phyloP scores from a whole-genome alignment of 1,139 yeast genomes.

The Yamadazyma triangularis region DNA sequence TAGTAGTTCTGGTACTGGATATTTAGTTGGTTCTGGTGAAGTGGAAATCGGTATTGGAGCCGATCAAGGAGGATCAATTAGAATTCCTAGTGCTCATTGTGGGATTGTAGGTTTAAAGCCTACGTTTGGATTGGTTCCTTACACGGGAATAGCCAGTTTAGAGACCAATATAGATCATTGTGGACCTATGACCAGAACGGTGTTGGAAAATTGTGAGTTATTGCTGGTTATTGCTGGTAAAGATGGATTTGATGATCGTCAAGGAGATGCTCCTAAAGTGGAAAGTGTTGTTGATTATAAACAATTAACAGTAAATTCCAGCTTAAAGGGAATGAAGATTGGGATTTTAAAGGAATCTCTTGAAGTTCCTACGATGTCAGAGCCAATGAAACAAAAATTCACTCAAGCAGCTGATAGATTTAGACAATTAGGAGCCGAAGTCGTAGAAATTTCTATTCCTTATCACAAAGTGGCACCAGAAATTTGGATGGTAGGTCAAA shows the following conservation, averaged over 20 bases:
- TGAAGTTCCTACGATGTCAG: slow-evolving; percentile 25
- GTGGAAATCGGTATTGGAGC: slow-evolving; percentile 13
- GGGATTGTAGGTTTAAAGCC: slow-evolving; percentile 13
- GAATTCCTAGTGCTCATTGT: slow-evolving; percentile 13
- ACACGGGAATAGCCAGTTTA: slow-evolving; percentile 12
- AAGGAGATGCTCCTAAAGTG: slow-evolving; percentile 18
- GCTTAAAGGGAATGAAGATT: slow-evolving; percentile 44
- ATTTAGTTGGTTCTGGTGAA: slow-evolving; percentile 10
- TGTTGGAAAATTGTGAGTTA: slow-evolving; percentile 24
- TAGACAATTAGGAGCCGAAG: slow-evolving; percentile 39
- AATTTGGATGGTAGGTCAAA: slow-evolving; percentile 21
- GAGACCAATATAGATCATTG: slow-evolving; percentile 14
- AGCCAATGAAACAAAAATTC: slow-evolving; percentile 19
- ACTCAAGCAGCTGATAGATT: slow-evolving; percentile 37
- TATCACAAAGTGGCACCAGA: slow-evolving; percentile 28
- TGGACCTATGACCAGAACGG: slow-evolving; percentile 17
- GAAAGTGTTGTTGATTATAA: slow-evolving; percentile 30
- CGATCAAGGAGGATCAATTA: slow-evolving; percentile 14
- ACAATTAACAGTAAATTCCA: slow-evolving; percentile 31
- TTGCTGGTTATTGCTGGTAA: slow-evolving; percentile 28
- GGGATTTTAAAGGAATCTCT: slow-evolving; percentile 29
- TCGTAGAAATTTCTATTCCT: slow-evolving; percentile 29
- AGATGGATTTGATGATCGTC: slow-evolving; percentile 30
- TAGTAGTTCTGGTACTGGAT: slow-evolving; percentile 12
- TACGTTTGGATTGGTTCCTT: slow-evolving; percentile 14